phyloP scores from a whole-genome alignment of 1,284 basidiomycete genomes.

The Takashimella koratensis region DNA sequence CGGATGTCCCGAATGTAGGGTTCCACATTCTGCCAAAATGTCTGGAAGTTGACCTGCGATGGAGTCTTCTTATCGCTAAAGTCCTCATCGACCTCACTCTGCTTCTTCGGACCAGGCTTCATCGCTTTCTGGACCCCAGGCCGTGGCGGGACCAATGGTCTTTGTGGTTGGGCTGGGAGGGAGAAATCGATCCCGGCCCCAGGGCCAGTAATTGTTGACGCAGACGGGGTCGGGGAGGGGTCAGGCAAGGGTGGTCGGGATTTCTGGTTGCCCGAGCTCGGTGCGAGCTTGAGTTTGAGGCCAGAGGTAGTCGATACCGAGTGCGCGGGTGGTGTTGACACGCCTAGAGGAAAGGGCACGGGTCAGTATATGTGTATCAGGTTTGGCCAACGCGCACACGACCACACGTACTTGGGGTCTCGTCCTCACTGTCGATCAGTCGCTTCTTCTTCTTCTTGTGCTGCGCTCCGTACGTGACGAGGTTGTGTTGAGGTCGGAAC shows the following conservation, averaged over 20 bases:
- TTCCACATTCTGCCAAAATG: slow-evolving; percentile 80
- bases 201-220: slow-evolving; percentile 27
- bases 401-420: slow-evolving; percentile 58
- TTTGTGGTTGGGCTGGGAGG: slow-evolving; percentile 29
- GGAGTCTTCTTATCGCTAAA: slow-evolving; percentile 73
- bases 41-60: slow-evolving; percentile 55
- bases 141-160: slow-evolving; percentile 59
- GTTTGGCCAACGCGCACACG: neutral
- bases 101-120: slow-evolving; percentile 71
- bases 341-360: slow-evolving; percentile 28
- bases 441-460: slow-evolving; percentile 82
- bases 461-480: slow-evolving; percentile 46
- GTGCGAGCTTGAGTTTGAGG: slow-evolving; percentile 39
- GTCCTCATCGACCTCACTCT: slow-evolving; percentile 76
- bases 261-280: slow-evolving; percentile 20
- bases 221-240: slow-evolving; percentile 50
- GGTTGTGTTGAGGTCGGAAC: slow-evolving; percentile 19
- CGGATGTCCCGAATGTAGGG: slow-evolving; percentile 78
- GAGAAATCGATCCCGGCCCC: slow-evolving; percentile 40
- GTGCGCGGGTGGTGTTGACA: slow-evolving; percentile 47
- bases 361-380: slow-evolving; percentile 8
- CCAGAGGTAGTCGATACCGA: slow-evolving; percentile 29
- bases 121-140: slow-evolving; percentile 65
- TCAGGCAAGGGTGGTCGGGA: slow-evolving; percentile 24
- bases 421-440: slow-evolving; percentile 64